Base-by-base conservation (phyloP, 2,329 filamentous ascomycete species). In the Celoporthe dispersa region DNA sequence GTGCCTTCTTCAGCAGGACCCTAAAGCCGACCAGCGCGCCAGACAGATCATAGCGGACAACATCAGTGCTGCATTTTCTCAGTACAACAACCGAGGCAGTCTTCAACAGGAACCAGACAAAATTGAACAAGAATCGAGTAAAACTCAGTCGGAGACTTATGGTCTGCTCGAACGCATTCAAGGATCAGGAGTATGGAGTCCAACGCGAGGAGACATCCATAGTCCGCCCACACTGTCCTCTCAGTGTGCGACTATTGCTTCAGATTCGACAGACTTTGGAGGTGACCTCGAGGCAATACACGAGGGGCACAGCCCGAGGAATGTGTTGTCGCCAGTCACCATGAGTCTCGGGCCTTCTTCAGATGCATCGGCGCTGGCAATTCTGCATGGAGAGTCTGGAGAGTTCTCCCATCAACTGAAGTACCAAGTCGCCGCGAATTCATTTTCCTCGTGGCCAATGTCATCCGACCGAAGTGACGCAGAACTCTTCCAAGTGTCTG, bases 21-120 rank as follows among this genome's bases (percentile, higher is more conserved):
- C 6, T 5, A 11, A 9, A 44, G 55, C 9, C 19, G 19, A 61
- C 3, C 41, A 61, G 28, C 16, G 12, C 2, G 33, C 53, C 37
- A 67, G 25, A 14, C 5, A n/a, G 11, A 31, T 67, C 16, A 37
- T 67, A 9, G 8, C 37, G 16, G 6, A 9, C 11, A 35, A 57
- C 22, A 57, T 67, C 28, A 35, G 19, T 6, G 41, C 65, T 51
- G 65, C 65, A 16, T 62, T 67, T 48, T 1, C 53, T 6, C 19
- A 62, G 28, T 61, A 67, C 48, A 48, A 37, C n/a, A n/a, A n/a
- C n/a, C n/a, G 19, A n/a, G 25, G 2, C 48, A 28, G 1, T 9
- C 11, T 8, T n/a, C 62, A n/a, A 35, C 31, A 41, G 7, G 6
- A 8, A 1, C 1, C 22, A n/a, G 6, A 11, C 51, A 6, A 31